Evolutionary conservation across 306 rosid species (phyloP).

Genomic region (Cicer bijugum): DNA sequence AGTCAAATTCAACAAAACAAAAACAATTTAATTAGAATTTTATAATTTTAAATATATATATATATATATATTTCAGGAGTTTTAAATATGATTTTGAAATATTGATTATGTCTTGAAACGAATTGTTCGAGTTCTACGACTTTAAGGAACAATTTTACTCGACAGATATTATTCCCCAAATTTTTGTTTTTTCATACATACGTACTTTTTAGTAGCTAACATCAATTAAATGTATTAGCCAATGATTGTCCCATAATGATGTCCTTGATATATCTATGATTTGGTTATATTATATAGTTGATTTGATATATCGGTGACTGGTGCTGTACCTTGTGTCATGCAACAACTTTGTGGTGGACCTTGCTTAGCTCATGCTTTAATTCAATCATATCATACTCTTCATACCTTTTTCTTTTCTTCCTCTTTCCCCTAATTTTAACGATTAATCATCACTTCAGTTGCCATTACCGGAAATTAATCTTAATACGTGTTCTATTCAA

Average conservation of each 20-base stretch:
- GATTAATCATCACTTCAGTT: slow-evolving; percentile 32
- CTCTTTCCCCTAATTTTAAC: slow-evolving; percentile 24
- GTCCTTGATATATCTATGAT: slow-evolving; percentile 15
- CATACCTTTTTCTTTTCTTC: slow-evolving; percentile 13
- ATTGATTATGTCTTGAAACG: no score
- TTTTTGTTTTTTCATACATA: slow-evolving; percentile 3
- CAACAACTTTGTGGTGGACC: slow-evolving; percentile 54
- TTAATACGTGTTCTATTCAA: slow-evolving; percentile 38
- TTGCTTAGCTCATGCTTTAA: slow-evolving; percentile 51
- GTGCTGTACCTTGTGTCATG: slow-evolving; percentile 41
- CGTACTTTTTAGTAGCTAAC: slow-evolving; percentile 20
- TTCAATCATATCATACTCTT: slow-evolving; percentile 53
- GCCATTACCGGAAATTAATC: slow-evolving; percentile 38
- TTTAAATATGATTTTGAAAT: no score
- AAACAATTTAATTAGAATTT: no score
- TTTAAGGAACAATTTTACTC: no score
- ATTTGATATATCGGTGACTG: slow-evolving; percentile 33
- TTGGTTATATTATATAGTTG: slow-evolving; percentile 27
- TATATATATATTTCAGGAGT: no score
- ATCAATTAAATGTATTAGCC: slow-evolving; percentile 14
- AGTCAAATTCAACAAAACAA: no score
- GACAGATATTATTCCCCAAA: slow-evolving; percentile 33
- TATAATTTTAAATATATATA: no score
- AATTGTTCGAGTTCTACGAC: no score
- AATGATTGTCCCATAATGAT: slow-evolving; percentile 46